Base-by-base conservation (phyloP, 225 moss, liverwort and hornwort genomes). In the Polytrichum formosum region DNA sequence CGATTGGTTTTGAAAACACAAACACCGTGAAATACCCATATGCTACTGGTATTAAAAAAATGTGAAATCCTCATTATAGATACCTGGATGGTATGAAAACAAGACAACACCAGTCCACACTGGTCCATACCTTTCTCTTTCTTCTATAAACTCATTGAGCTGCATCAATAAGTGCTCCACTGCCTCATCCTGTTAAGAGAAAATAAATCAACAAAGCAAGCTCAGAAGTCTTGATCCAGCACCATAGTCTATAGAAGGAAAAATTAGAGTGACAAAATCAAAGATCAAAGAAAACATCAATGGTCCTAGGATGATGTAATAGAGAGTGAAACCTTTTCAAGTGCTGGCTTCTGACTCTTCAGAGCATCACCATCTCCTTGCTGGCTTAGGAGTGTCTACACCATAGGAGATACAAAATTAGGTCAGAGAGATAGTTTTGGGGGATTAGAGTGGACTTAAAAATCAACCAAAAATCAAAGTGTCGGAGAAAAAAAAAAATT, bases 121-220 rank as follows among this genome's bases (percentile, higher is more conserved):
- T 29, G 31, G 7, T 7, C 31, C 13, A 16, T 64, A 87, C 87
- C 83, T 81, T 74, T 83, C 83, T 31, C 87, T 75, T 72, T 87
- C 87, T 53, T 87, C 82, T 16, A 96, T 92, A 72, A 93, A 84
- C 62, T 93, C 92, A 67, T 87, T 90, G 61, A 96, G 61, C 59
- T 80, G 84, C 5, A 76, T 73, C 54, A 90, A 72, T 5, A 95
- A 78, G 65, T 78, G 86, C 28, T 86, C 89, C 55, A 93, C 74
- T 67, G 91, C 91, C 67, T 88, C 90, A 5, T 95, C 93, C 95
- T 92, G 84, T 68, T 55, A 67, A 2, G 66, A 31, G 9, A 18
- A 6, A 69, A 56, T 54, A 20, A 56, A 72, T 8, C 19, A 1
- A 18, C 67, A 21, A 61, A 26, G 20, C 21, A 46, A 29, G n/a